phyloP scores from a whole-genome alignment of 1,284 basidiomycete species.

The Ustilago vetiveriae region DNA sequence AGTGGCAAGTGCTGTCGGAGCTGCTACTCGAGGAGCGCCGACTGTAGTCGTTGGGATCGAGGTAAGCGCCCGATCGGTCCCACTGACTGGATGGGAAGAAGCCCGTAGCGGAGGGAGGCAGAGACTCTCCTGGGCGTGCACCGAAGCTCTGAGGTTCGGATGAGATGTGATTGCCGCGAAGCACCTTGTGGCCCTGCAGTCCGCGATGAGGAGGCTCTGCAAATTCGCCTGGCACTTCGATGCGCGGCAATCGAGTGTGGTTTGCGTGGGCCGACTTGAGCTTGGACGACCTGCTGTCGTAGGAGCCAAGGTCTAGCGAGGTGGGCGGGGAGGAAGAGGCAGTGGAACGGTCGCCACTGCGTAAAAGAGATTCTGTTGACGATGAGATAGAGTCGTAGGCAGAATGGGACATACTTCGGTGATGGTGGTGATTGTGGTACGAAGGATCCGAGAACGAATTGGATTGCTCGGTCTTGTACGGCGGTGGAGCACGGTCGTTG shows the following conservation, averaged over 20 bases:
- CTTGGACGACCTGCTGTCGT: constrained; percentile 28
- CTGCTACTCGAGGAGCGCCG: constrained; percentile 34
- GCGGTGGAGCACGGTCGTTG: constrained; percentile 48
- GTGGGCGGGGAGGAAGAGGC: constrained; percentile 47
- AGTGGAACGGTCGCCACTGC: constrained; percentile 49
- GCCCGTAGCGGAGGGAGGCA: constrained; percentile 39
- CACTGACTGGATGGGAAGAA: constrained; percentile 43
- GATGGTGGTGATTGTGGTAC: constrained; percentile 9
- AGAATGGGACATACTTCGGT: constrained; percentile 34
- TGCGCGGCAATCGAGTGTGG: constrained; percentile 34
- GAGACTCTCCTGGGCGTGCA: constrained; percentile 25
- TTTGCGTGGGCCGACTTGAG: constrained; percentile 9
- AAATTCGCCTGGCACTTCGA: constrained; percentile 31
- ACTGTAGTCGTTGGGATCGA: constrained; percentile 38
- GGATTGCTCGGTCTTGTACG: constrained; percentile 29
- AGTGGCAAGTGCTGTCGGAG: constrained; percentile 33
- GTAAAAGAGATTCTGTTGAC: constrained; percentile 44
- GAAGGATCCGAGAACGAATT: constrained; percentile 23
- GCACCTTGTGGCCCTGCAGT: constrained; percentile 45
- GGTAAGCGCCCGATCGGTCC: constrained; percentile 37
- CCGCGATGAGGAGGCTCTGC: constrained; percentile 21
- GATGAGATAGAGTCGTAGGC: constrained; percentile 40
- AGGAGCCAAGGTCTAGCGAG: constrained; percentile 30
- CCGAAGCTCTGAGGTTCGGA: constrained; percentile 24
- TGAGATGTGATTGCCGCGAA: constrained; percentile 39